Evolutionary conservation across 148 eudicot genomes (phyloP).

Genomic region (Oxyria digyna): DNA sequence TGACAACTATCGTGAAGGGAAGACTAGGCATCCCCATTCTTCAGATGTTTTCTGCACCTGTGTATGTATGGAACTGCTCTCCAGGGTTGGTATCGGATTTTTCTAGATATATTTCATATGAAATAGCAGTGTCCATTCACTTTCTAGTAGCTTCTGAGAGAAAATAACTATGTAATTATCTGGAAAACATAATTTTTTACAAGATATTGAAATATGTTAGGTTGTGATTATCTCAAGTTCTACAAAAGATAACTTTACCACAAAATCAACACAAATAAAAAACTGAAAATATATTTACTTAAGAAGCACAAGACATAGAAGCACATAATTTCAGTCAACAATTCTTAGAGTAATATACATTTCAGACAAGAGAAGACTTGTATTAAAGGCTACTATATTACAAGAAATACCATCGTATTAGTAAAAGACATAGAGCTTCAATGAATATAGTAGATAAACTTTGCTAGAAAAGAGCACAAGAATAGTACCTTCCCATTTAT

Average conservation of each 20-base stretch:
- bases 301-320: no score
- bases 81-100: background rate
- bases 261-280: no score
- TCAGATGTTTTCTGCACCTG: background rate
- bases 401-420: background rate
- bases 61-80: background rate
- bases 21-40: background rate
- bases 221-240: no score
- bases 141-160: background rate
- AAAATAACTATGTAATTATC: no score
- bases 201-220: no score
- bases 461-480: background rate
- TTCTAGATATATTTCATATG: background rate
- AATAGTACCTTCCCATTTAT: slow-evolving; percentile 53
- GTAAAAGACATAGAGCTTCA: background rate
- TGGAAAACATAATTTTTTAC: no score
- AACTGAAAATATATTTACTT: no score
- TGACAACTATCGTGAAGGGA: background rate
- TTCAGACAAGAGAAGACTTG: background rate
- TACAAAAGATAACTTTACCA: no score
- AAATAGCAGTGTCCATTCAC: background rate
- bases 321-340: no score
- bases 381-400: background rate
- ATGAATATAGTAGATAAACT: background rate
- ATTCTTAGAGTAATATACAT: background rate